phyloP scores from a whole-genome alignment of 2,329 filamentous ascomycete genomes.

The Aspergillus oerlinghausenensis region DNA sequence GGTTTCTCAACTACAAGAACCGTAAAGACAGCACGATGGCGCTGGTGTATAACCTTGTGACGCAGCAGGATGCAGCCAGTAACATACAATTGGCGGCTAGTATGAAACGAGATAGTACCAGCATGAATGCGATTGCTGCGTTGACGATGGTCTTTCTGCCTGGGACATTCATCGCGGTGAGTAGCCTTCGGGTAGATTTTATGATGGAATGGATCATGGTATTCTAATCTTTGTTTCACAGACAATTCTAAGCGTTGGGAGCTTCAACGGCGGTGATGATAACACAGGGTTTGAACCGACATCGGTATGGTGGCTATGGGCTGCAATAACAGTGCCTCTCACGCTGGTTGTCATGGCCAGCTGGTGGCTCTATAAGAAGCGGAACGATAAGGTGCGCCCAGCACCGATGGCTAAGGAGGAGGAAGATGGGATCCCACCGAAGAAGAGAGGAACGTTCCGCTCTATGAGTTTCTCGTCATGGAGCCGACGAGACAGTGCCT shows the following conservation, averaged over 20 bases:
- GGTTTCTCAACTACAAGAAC: constrained; percentile 23
- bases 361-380: constrained; percentile 13
- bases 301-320: constrained; percentile 12
- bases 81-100: constrained; percentile 26
- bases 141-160: constrained; percentile 31
- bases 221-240: neutral
- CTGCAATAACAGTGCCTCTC: constrained; percentile 10
- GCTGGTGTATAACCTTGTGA: constrained; percentile 23
- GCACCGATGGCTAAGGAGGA: neutral
- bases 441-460: too few relatives aligned
- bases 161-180: constrained; percentile 16
- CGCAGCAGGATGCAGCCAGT: constrained; percentile 27
- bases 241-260: constrained; percentile 10
- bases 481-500: too few relatives aligned
- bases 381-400: neutral
- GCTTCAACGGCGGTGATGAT: neutral
- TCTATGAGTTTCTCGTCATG: too few relatives aligned
- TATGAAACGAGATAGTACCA: constrained; percentile 25
- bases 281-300: neutral
- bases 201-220: neutral
- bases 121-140: constrained; percentile 28
- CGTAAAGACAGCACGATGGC: constrained; percentile 22
- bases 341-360: constrained; percentile 10
- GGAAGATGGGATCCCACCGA: too few relatives aligned
- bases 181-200: neutral